Percentiles rank a stretch among this genome's conserved stretches.
Conservation (phyloP, 148 eudicot species). For the Spergularia marina region DNA sequence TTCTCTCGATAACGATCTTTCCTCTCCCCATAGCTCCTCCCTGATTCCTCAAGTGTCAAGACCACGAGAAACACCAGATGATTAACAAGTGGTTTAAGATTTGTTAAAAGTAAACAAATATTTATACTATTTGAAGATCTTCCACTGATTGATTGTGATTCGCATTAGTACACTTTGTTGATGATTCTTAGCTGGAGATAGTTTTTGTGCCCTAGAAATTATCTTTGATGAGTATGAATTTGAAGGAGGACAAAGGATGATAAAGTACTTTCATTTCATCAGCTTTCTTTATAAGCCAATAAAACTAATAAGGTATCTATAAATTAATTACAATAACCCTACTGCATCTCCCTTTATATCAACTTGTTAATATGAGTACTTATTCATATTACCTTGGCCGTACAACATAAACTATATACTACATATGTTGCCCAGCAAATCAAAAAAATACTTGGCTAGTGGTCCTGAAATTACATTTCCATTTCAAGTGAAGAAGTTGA, state of each 20-base stretch:
- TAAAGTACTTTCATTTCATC: conserved; percentile 3
- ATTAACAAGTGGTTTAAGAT: too few relatives aligned
- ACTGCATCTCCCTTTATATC: conserved; percentile 1
- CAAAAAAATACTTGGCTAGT: conserved; percentile 12
- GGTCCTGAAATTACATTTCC: conserved; percentile 14
- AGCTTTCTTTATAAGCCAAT: conserved; percentile 35
- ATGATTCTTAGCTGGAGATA: background rate
- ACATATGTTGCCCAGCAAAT: background rate
- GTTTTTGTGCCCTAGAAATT: conserved; percentile 20
- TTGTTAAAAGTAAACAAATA: too few relatives aligned
- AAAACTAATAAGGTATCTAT: background rate
- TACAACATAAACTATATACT: conserved; percentile 1
- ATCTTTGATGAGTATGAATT: background rate
- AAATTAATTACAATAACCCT: background rate
- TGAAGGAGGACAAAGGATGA: background rate
- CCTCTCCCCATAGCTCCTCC: conserved; percentile 60
- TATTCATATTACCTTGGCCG: background rate
- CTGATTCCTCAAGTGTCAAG: background rate
- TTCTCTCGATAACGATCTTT: conserved; percentile 61
- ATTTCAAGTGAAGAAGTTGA: conserved; percentile 10
- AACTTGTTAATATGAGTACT: conserved; percentile 12
- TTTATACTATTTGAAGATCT: background rate
- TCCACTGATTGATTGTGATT: background rate
- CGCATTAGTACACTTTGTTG: background rate
- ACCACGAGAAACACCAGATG: too few relatives aligned